Base-by-base conservation (phyloP, 192 early-diverging fungal genomes). In the Rhizoclosmatium globosum region DNA sequence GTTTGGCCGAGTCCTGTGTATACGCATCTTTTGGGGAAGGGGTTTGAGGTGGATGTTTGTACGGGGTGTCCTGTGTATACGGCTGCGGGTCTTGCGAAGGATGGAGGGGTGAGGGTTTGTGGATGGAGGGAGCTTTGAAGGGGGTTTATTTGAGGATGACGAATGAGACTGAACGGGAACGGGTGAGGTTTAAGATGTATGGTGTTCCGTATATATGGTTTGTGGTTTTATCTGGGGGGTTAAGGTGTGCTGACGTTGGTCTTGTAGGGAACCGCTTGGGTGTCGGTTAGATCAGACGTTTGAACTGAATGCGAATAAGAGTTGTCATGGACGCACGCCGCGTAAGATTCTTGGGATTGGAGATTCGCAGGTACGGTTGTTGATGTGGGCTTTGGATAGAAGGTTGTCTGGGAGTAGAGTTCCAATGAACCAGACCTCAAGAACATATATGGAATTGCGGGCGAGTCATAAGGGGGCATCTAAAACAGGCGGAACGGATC, bases 251-350 rank as follows among this genome's bases (percentile, higher is more conserved):
- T 11, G 45, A 50, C 9, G 23, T 56, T 21, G 23, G 19, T 43
- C 48, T 23, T n/a, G n/a, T 13, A 72, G 70, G 70, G 57, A 59
- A 58, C 70, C 70, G 17, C 70, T 72, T 45, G 70, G 70, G 0
- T 72, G 70, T 41, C 70, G 70, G 3, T 72, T 58, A 13, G 70
- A 72, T 42, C 70, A 72, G 31, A 19, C 3, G 23, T 72, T 72
- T 42, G 70, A 72, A 45, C 11, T 58, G 50, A 19, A 45, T 45
- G 13, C 47, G 41, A 72, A 72, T 59, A 13, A 47, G 15, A 72
- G 48, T 38, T 72, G 70, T 42, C 50, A 23, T 38, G 9, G 13
- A 15, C 4, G 4, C 11, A 17, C 39, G 9, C 47, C 62, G 13
- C 19, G 39, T 0, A 19, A 9, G 41, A 58, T 72, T 21, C 13